Evolutionary conservation across 2,329 filamentous ascomycete species (phyloP).

Genomic region (Talaromyces atroroseus): DNA sequence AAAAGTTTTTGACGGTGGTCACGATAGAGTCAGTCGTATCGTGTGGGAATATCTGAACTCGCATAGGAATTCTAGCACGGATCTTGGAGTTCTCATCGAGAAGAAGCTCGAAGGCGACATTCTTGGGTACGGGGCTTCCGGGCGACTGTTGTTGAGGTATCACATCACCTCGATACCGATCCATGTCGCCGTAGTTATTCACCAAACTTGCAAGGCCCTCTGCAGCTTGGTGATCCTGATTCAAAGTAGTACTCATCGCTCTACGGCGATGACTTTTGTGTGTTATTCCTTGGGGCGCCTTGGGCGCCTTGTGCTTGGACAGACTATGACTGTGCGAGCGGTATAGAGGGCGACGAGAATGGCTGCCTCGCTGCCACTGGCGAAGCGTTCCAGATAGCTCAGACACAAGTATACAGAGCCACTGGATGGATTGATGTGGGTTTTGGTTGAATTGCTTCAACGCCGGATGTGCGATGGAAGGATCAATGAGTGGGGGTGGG

Average conservation of each 20-base stretch:
- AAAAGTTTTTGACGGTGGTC: slow-evolving; percentile 98
- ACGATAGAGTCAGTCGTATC: slow-evolving; percentile 98
- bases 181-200: slow-evolving; percentile 26
- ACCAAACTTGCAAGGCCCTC: slow-evolving; percentile 25
- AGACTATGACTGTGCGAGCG: slow-evolving; percentile 2
- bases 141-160: slow-evolving; percentile 32
- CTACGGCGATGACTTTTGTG: slow-evolving; percentile 22
- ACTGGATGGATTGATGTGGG: slow-evolving; percentile 18
- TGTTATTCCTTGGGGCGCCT: slow-evolving; percentile 8
- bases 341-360: not conserved
- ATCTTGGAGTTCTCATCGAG: slow-evolving; percentile 54
- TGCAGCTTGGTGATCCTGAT: slow-evolving; percentile 25
- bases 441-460: slow-evolving; percentile 22
- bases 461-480: slow-evolving; percentile 15
- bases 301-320: slow-evolving; percentile 10
- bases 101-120: slow-evolving; percentile 60
- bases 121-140: slow-evolving; percentile 46
- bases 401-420: not conserved
- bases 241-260: slow-evolving; percentile 30
- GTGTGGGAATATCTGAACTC: slow-evolving; percentile 83
- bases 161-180: slow-evolving; percentile 21
- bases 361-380: not conserved
- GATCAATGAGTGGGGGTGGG: slow-evolving; percentile 28
- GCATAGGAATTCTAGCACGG: slow-evolving; percentile 59
- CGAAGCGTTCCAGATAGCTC: not conserved